Evolutionary conservation across 169 alveolate genomes (phyloP).

Genomic region (Cryptosporidium felis): DNA sequence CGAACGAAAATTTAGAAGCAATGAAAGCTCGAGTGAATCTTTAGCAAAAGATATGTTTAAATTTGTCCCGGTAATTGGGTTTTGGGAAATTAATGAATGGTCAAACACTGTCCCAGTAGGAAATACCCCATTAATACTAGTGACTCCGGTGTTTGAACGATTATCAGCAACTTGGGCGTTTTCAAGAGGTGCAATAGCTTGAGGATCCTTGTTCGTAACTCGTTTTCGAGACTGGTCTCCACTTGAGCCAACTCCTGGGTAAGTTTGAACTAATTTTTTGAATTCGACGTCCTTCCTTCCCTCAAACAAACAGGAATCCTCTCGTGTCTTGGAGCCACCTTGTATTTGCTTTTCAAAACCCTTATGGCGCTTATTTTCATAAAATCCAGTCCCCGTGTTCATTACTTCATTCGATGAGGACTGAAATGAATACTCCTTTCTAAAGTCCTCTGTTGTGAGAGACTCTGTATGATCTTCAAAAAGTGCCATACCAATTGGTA

Average conservation of each 20-base stretch:
- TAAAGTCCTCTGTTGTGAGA: not conserved
- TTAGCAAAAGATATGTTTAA: slow-evolving; percentile 14
- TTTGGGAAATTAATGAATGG: not conserved
- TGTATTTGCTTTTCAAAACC: not conserved
- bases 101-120: not conserved
- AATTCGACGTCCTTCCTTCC: not conserved
- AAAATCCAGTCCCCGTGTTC: not conserved
- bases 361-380: not conserved
- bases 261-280: not conserved
- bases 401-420: not conserved
- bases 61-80: not conserved
- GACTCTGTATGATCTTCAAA: slow-evolving; percentile 60
- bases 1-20: slow-evolving; percentile 12
- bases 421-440: not conserved
- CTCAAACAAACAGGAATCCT: not conserved
- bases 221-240: not conserved
- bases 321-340: not conserved
- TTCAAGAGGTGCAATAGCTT: not conserved
- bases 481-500: slow-evolving; percentile 69
- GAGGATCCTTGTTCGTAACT: not conserved
- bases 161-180: not conserved
- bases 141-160: not conserved
- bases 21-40: slow-evolving; percentile 9
- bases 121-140: not conserved
- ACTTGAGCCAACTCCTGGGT: not conserved